Evolutionary conservation across 208 protist genomes (phyloP), one percentile per base, ranked within the genome.

Genomic region (Wallacemonas rigidus): DNA sequence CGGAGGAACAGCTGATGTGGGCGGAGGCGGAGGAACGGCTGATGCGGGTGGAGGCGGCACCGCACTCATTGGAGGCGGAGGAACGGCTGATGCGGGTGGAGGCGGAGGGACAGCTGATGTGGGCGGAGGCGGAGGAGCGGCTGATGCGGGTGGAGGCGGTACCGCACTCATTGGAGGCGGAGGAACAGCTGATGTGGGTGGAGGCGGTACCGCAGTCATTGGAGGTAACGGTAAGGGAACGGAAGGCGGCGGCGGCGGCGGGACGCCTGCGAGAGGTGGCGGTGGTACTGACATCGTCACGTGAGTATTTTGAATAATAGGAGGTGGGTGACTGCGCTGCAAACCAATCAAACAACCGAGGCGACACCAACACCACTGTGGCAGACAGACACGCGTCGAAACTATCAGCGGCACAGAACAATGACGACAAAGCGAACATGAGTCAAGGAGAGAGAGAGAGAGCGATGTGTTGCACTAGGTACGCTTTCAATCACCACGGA

Each of bases 161-260:
- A 67, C 51, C 38, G 75, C 39, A 45, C 72, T 5, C 44, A 68
- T 62, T 50, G 60, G 50, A 40, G 71, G 55, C 14, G 45, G 14
- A 40, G 48, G 41, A 9, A 63, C 55, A 36, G 74, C 43, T 44
- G 76, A 12, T 38, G 62, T 12, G 58, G 71, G 82, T 39, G 74
- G 81, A 17, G 54, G 68, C 9, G 79, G 73, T 2, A 76, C 71
- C 57, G 71, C 61, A n/a, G 76, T 67, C 48, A 48, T 45, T 9
- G 67, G 48, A 3, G 79, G 44, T 53, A 55, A 61, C 48, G 76
- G 75, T 0, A 60, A 1, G 40, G 70, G 43, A 12, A 56, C 71
- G 1, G 53, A 3, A 8, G 78, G 55, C 58, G 71, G 74, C 14
- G 68, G 67, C 53, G 78, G 70, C 17, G 80, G 80, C 47, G 78